Base-by-base conservation (phyloP, 768 basidiomycete genomes). In the Cubamyces lactineus region DNA sequence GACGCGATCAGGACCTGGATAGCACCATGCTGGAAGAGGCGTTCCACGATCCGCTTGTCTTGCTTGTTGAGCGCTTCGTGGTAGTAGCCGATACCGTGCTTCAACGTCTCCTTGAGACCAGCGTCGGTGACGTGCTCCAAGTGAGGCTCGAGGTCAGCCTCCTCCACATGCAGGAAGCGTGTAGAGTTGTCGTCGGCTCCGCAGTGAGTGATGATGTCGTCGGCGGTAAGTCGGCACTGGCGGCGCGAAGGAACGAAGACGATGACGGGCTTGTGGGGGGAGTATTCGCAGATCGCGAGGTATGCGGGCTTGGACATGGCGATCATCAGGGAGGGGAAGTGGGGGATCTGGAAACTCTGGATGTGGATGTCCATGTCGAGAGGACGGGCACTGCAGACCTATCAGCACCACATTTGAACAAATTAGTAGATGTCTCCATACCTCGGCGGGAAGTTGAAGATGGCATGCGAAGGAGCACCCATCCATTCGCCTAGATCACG, bases 261-360 rank as follows among this genome's bases (percentile, higher is more conserved):
- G 68, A 98, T 89, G 64, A 94, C 92, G 0, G 96, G 96, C 68
- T 91, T 92, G 4, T 84, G 81, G 0, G 87, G 83, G 0, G 97
- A 88, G 66, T 94, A 88, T 71, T 99, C 96, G 46, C 87, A 78
- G 62, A 98, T 90, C 30, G 96, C 88, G 7, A 98, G 84, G 73
- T 98, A 98, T 0, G 96, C 92, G 0, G 97, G 97, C 72, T 98
- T 98, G 9, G 96, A 95, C 97, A 99, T 98, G 47, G 95, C 85
- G 62, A 98, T 94, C 96, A 99, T 98, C 43, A 99, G 80, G 0
- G 95, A 97, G 0, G 97, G 95, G 86, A 96, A 97, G 71, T 98
- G 97, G n/a, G 95, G 93, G 48, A 95, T 92, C 26, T 85, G 85
- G 80, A 97, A 99, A 43, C 92, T 94, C 70, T 99, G 97, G 8